These are phyloP conservation scores for Singerocomus inundabilis DNA, from an alignment of 1,284 basidiomycete species.

Conservation along the genomic window DNA sequence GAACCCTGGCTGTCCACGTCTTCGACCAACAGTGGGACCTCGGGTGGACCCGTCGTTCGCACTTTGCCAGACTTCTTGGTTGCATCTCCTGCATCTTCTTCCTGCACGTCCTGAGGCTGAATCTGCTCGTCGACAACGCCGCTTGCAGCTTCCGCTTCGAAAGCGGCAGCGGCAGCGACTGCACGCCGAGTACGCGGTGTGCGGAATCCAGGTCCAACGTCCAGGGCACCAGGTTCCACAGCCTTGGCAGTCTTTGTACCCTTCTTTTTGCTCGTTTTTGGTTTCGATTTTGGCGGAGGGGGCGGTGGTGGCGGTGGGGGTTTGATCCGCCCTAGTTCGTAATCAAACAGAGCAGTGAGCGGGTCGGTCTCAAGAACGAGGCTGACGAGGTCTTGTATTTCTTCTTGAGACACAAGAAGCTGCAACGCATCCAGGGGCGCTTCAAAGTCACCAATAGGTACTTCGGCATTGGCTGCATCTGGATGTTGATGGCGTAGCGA, in stretches of 20 bases:
- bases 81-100: conserved; percentile 14
- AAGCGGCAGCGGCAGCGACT: conserved; percentile 40
- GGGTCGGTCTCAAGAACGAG: conserved; percentile 57
- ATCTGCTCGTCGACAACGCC: conserved; percentile 5
- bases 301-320: conserved; percentile 50
- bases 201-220: conserved; percentile 41
- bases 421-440: conserved; percentile 56
- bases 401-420: conserved; percentile 50
- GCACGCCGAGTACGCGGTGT: conserved; percentile 47
- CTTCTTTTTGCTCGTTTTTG: conserved; percentile 35
- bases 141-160: conserved; percentile 41
- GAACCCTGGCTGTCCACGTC: conserved; percentile 71
- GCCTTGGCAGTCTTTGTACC: conserved; percentile 29
- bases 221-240: conserved; percentile 34
- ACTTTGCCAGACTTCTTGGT: conserved; percentile 19
- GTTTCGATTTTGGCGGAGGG: conserved; percentile 40
- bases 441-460: conserved; percentile 66
- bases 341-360: conserved; percentile 66
- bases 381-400: conserved; percentile 50
- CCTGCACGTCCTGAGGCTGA: conserved; percentile 4
- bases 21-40: conserved; percentile 52
- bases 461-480: background rate
- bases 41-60: conserved; percentile 34
- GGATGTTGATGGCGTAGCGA: conserved; percentile 21
- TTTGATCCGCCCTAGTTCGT: conserved; percentile 61